phyloP scores from a whole-genome alignment of 1,284 basidiomycete species.

The Agroathelia rolfsii region DNA sequence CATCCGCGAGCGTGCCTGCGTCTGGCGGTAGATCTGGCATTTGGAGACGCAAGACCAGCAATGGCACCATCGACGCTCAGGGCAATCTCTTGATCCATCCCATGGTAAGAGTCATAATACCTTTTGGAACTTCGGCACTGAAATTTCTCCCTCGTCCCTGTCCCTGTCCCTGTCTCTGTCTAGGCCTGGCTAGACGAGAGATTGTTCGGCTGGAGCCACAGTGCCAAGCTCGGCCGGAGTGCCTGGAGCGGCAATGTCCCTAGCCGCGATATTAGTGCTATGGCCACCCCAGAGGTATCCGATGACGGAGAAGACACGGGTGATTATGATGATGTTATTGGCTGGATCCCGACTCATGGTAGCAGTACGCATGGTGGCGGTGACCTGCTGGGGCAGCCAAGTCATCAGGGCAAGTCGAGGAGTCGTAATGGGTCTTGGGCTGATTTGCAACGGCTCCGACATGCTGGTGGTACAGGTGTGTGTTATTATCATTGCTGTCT shows the following conservation, averaged over 20 bases:
- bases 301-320: slow-evolving; percentile 74
- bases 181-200: slow-evolving; percentile 88
- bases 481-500: too few relatives aligned
- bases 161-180: not conserved
- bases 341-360: slow-evolving; percentile 44
- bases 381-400: slow-evolving; percentile 22
- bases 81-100: slow-evolving; percentile 73
- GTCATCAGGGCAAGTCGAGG: slow-evolving; percentile 35
- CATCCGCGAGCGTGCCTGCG: slow-evolving; percentile 75
- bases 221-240: slow-evolving; percentile 60
- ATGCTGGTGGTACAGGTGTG: slow-evolving; percentile 18
- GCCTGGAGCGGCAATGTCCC: slow-evolving; percentile 57
- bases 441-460: slow-evolving; percentile 61
- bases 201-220: slow-evolving; percentile 85
- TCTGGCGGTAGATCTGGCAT: slow-evolving; percentile 57
- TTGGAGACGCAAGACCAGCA: slow-evolving; percentile 67
- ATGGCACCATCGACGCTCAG: slow-evolving; percentile 70
- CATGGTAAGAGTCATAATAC: slow-evolving; percentile 36
- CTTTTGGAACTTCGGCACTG: not conserved
- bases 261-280: slow-evolving; percentile 50
- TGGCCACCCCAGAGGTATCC: slow-evolving; percentile 57
- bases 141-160: not conserved
- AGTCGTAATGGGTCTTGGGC: slow-evolving; percentile 71
- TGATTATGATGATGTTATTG: slow-evolving; percentile 72
- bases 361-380: too few relatives aligned